Evolutionary conservation across 768 basidiomycete genomes (phyloP), one percentile per base, ranked within the genome.

Genomic region (Ephemerocybe angulata): DNA sequence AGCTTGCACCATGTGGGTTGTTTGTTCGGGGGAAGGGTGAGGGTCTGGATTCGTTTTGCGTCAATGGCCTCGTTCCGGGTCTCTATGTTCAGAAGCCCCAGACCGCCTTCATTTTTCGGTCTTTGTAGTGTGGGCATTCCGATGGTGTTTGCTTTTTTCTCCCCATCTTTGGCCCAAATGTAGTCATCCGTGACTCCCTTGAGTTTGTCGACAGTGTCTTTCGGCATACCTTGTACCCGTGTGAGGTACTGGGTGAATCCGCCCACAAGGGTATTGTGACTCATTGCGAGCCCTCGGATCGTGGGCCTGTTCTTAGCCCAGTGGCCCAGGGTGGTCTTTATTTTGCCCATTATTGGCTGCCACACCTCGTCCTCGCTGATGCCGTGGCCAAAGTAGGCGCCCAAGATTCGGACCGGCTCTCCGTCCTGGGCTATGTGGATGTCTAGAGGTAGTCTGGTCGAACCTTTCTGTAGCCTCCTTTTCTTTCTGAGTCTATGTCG

Each of bases 201-300:
- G 0, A 74, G 53, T 8, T 25, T n/a, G 2, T 61, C 54, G 25
- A 63, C 63, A 0, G 71, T 58, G 0, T 44, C 13, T 17, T 57
- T 46, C 0, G 73, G 73, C 73, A 76, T 76, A 0, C 70, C 71
- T 56, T 76, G 72, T 0, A 71, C 72, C 33, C 60, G 42, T 0
- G 70, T 65, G 0, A 68, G 56, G 62, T 72, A 77, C 47, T 75
- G 72, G 0, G 74, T 73, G 31, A 62, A 62, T 0, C 71, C 69
- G 0, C 68, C 72, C 0, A 71, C 53, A 3, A 52, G 25, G 13
- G 50, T 8, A 15, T 37, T 51, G 30, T 8, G 6, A 5, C 58
- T 59, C 59, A 71, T 67, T 0, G 56, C 22, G 43, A 61, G 30
- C 0, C 71, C 72, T 35, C 70, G 62, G n/a, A 68, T 46, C 0